phyloP scores from a whole-genome alignment of 2,329 filamentous ascomycete species.

The Xylaria sp. region DNA sequence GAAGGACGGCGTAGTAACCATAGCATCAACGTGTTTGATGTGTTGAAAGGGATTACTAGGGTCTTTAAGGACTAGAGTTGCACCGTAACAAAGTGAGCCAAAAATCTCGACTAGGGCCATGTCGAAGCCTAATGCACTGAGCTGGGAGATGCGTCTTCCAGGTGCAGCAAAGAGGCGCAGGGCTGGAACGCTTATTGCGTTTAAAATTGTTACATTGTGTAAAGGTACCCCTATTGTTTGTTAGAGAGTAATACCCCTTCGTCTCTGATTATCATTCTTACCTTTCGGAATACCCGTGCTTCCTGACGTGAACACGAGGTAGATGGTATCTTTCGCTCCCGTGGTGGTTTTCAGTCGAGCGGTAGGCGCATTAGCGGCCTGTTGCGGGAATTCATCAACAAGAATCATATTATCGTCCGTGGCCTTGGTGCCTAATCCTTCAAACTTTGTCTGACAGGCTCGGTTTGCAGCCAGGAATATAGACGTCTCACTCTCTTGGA shows the following conservation, averaged over 20 bases:
- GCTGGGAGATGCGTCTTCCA: conserved; percentile 7
- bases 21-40: conserved; percentile 29
- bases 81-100: conserved; percentile 33
- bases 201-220: conserved; percentile 15
- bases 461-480: conserved; percentile 15
- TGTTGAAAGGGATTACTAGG: conserved; percentile 30
- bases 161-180: conserved; percentile 16
- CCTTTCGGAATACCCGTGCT: conserved; percentile 22
- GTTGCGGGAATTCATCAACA: conserved; percentile 10
- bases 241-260: not conserved
- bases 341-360: not conserved
- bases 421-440: not conserved
- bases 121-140: conserved; percentile 15
- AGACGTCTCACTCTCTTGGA: conserved; percentile 6
- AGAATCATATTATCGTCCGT: conserved; percentile 1
- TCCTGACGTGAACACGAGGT: conserved; percentile 22
- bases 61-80: conserved; percentile 36
- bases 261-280: not conserved
- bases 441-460: not conserved
- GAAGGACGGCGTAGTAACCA: conserved; percentile 17
- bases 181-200: conserved; percentile 8
- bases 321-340: not conserved
- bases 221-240: conserved; percentile 15
- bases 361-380: not conserved
- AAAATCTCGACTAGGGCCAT: conserved; percentile 14